Percentiles rank a stretch among this genome's conserved stretches.
These are phyloP conservation scores for Pseudopediastrum boryanum DNA, from an alignment of 139 green algal species.

Conservation along the genomic window DNA sequence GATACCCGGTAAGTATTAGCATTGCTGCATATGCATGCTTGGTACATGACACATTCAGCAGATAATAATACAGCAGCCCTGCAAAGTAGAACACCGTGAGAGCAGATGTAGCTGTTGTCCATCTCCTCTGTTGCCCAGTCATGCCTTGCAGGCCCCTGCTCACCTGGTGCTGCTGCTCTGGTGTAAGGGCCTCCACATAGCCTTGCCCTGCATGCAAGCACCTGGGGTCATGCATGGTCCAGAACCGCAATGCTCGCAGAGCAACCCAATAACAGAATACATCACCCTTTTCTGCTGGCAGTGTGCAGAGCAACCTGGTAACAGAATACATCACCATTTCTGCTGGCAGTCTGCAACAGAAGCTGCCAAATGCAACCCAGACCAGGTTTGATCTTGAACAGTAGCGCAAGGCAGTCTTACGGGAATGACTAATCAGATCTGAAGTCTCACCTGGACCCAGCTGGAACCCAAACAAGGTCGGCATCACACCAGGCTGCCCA, in stretches of 20 bases:
- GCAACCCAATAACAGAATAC: not conserved
- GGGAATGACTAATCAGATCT: not conserved
- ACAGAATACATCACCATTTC: not conserved
- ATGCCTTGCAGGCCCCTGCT: not conserved
- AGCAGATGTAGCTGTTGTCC: not conserved
- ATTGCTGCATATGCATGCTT: too few species aligned
- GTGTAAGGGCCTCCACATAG: slow-evolving; percentile 75
- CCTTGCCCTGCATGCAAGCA: slow-evolving; percentile 30
- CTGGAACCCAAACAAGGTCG: slow-evolving; percentile 84
- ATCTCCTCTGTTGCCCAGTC: not conserved
- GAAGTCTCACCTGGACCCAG: slow-evolving; percentile 39
- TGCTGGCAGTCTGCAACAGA: not conserved
- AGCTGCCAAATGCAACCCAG: not conserved
- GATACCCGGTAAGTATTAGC: too few species aligned
- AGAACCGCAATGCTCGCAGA: not conserved
- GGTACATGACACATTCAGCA: not conserved
- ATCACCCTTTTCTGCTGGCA: not conserved
- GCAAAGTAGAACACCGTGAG: not conserved
- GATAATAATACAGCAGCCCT: not conserved
- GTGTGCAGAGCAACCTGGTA: not conserved
- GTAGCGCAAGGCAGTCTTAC: not conserved
- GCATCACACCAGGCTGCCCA: slow-evolving; percentile 71
- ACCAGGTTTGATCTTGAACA: not conserved
- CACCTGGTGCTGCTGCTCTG: slow-evolving; percentile 94
- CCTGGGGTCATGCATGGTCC: not conserved